phyloP scores from a whole-genome alignment of 768 basidiomycete species.

The Psilocybe cubensis region DNA sequence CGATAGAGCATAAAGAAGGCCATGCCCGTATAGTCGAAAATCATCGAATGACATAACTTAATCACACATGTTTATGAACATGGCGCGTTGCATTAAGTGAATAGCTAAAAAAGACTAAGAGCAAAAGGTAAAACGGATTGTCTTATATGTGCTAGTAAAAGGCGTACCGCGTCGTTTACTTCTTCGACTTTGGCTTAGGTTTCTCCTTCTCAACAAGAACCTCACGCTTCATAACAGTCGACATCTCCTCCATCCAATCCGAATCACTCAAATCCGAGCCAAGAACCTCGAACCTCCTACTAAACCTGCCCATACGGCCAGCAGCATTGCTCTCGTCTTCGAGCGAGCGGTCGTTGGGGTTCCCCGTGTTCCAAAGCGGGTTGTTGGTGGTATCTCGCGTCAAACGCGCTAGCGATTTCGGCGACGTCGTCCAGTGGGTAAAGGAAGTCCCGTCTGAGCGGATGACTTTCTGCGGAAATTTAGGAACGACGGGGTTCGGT shows the following conservation, averaged over 20 bases:
- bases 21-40: no score
- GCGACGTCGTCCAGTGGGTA: conserved; percentile 88
- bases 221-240: conserved; percentile 25
- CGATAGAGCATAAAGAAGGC: no score
- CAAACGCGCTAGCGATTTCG: conserved; percentile 72
- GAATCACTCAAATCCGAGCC: conserved; percentile 26
- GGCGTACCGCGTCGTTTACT: conserved; percentile 13
- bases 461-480: conserved; percentile 84
- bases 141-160: background rate
- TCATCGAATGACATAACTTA: no score
- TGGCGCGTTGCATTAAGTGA: no score
- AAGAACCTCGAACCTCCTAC: conserved; percentile 61
- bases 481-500: conserved; percentile 84
- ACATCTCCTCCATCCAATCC: conserved; percentile 31
- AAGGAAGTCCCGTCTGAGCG: conserved; percentile 90
- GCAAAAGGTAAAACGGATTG: background rate
- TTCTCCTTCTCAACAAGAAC: conserved; percentile 19
- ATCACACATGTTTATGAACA: no score
- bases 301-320: conserved; percentile 84
- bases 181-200: conserved; percentile 18
- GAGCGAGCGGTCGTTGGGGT: conserved; percentile 50
- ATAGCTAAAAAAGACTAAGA: background rate
- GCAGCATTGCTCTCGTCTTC: conserved; percentile 74
- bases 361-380: conserved; percentile 80
- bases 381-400: conserved; percentile 91